Conservation (phyloP, 306 rosid genomes). For the Castanea mollissima region DNA sequence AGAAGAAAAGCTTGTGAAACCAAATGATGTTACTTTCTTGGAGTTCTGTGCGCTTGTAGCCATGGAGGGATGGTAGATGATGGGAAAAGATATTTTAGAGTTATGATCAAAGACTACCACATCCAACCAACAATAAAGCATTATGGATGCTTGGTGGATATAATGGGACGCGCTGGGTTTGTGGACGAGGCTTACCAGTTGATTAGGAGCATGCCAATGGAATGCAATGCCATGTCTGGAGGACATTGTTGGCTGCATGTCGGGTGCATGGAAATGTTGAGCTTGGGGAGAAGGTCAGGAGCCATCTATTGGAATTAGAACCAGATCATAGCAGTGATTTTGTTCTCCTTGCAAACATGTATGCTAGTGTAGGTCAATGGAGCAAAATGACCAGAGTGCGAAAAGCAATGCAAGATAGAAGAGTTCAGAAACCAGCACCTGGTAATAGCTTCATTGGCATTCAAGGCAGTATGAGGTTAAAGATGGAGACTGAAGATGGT, state of each 20-base stretch:
- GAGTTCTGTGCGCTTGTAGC: constrained; percentile 72
- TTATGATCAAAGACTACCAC: constrained; percentile 43
- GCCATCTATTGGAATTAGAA: constrained; percentile 52
- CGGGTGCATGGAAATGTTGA: constrained; percentile 49
- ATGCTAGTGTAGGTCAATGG: constrained; percentile 70
- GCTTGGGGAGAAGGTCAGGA: constrained; percentile 65
- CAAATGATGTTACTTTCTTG: constrained; percentile 66
- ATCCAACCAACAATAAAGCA: constrained; percentile 69
- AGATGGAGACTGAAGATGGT: neutral
- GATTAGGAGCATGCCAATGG: constrained; percentile 54
- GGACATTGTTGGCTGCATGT: constrained; percentile 69
- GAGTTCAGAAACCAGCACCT: constrained; percentile 54
- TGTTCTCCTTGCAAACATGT: constrained; percentile 70
- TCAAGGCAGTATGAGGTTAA: constrained; percentile 4
- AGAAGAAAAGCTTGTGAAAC: constrained; percentile 39
- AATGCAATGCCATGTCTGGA: constrained; percentile 72
- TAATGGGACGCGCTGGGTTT: constrained; percentile 71
- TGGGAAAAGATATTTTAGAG: constrained; percentile 49
- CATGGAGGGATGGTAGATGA: constrained; percentile 65
- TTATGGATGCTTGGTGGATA: constrained; percentile 82
- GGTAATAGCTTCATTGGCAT: constrained; percentile 51
- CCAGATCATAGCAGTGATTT: constrained; percentile 71
- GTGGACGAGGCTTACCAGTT: constrained; percentile 59
- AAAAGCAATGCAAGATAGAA: constrained; percentile 40
- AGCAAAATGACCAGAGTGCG: constrained; percentile 47